These are phyloP conservation scores for Aristolochia contorta DNA, from an alignment of 164 flowering plant genomes.

Conservation along the genomic window DNA sequence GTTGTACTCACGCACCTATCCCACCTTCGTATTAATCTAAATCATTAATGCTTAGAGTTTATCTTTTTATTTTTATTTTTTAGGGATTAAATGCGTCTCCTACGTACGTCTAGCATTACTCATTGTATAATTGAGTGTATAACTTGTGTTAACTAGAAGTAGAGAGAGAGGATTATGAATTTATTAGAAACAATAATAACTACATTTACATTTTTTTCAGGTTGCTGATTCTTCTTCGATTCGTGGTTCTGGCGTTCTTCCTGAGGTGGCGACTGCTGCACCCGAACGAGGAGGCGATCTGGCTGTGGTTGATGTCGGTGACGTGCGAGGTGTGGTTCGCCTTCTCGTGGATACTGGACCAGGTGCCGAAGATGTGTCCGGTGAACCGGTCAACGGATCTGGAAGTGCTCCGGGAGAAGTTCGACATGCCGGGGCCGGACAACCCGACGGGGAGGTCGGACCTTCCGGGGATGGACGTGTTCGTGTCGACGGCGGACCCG, in stretches of 20 bases:
- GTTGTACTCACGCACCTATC: too few relatives aligned
- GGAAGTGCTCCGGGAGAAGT: constrained; percentile 45
- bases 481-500: constrained; percentile 82
- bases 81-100: too few relatives aligned
- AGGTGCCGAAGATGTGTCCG: constrained; percentile 60
- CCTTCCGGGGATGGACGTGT: constrained; percentile 64
- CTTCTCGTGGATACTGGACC: constrained; percentile 79
- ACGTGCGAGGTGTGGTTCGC: constrained; percentile 75
- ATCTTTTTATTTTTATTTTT: too few relatives aligned
- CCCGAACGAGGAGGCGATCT: constrained; percentile 57
- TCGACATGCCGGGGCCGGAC: constrained; percentile 58
- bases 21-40: too few relatives aligned
- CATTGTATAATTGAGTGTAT: too few relatives aligned
- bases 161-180: too few relatives aligned
- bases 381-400: constrained; percentile 56
- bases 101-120: too few relatives aligned
- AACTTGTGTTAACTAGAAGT: too few relatives aligned
- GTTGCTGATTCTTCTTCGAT: constrained; percentile 35
- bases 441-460: constrained; percentile 70
- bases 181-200: too few relatives aligned
- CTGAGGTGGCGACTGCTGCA: constrained; percentile 53
- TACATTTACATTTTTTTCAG: constrained; percentile 19
- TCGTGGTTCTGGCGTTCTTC: constrained; percentile 45
- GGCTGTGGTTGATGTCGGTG: constrained; percentile 72
- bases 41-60: too few relatives aligned